These are phyloP conservation scores for Magnolia officinalis DNA, from an alignment of 164 flowering plant genomes.

Conservation along the genomic window DNA sequence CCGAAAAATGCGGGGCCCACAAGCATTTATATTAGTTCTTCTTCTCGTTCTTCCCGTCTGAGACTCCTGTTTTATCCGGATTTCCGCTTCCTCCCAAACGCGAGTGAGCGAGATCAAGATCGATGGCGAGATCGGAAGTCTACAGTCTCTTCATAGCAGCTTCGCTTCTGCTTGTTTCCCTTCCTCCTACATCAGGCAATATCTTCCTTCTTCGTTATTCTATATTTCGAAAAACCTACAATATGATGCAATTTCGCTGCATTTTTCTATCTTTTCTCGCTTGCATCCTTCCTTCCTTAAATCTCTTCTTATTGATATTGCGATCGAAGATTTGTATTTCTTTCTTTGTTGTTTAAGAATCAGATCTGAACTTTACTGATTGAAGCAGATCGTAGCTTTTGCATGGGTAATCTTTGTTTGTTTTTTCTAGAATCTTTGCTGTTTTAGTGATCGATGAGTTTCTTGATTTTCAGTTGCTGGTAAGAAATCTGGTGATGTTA, in stretches of 20 bases:
- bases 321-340: background rate
- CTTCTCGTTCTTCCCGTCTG: no score
- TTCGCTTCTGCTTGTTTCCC: background rate
- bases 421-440: background rate
- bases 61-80: no score
- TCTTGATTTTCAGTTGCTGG: conserved; percentile 30
- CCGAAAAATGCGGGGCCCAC: no score
- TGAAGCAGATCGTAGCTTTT: background rate
- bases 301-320: background rate
- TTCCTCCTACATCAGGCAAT: background rate
- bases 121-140: background rate
- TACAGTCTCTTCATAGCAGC: background rate
- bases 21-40: no score
- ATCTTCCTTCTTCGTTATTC: background rate
- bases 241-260: no score
- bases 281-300: background rate
- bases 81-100: background rate
- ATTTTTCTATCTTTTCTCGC: no score
- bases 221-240: no score
- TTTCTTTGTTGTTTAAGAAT: no score
- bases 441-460: background rate
- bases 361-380: background rate
- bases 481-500: conserved; percentile 60
- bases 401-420: background rate
- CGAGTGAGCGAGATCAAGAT: background rate